Evolutionary conservation across 2,329 filamentous ascomycete genomes (phyloP), one percentile per base, ranked within the genome.

Genomic region (Calonectria ilicicola): DNA sequence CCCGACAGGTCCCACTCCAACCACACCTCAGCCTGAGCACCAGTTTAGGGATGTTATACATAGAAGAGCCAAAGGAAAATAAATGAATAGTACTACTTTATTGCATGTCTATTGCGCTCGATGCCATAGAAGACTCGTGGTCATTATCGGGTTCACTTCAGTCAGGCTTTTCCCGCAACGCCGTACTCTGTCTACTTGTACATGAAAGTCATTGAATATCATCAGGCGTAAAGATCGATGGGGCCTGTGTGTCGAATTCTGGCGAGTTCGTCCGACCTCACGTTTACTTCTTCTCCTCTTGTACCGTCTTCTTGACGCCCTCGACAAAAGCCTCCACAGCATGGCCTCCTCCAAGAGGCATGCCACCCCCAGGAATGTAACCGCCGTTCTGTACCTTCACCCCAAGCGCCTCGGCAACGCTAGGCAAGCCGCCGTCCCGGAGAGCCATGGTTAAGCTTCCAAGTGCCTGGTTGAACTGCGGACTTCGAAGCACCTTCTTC

Each of bases 311-410:
- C 88, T 94, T 97, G 60, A 98, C 92, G 3, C 96, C 97, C 69
- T 97, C 91, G 26, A 99, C 89, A 84, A 99, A 99, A 4, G 94
- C 94, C 85, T 97, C 93, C 2, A 99, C 92, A 15, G 96, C 96
- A 78, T 97, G 93, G 7, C 94, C 94, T 65, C 96, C 96, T 51
- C 96, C 96, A 56, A 98, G 84, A 2, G 96, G 96, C 86, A 98
- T 92, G 64, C 91, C 93, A 7, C 94, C 93, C 68, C 94, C 92
- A 74, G 89, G 89, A 80, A 98, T 89, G 75, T 94, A 93, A 4
- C 96, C 96, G n/a, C 93, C 93, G 81, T 98, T 95, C 80, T 93
- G 90, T 23, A 99, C 91, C 77, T 92, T 91, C 71, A 98, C 90
- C 8, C 92, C 91, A 46, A 99, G 86, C 5, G 96, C 96, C 79